Evolutionary conservation across 352 stramenopile genomes (phyloP).

Genomic region (Thraustochytrium striatum): DNA sequence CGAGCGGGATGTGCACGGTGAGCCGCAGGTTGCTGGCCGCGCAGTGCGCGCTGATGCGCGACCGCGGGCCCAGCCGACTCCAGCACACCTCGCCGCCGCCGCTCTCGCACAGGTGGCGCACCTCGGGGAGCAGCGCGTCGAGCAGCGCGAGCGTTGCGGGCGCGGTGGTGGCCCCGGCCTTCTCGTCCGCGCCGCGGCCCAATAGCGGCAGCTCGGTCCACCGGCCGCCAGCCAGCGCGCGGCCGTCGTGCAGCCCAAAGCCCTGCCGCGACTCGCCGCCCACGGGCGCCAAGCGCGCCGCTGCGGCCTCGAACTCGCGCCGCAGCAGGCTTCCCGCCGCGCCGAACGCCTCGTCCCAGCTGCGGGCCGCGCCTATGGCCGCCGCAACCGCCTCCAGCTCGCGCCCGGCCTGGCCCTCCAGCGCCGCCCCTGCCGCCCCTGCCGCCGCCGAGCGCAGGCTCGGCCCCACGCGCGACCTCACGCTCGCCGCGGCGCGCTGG

Average conservation of each 20-base stretch:
- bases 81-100: slow-evolving; percentile 37
- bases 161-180: background rate
- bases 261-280: too few species aligned
- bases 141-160: too few species aligned
- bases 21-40: slow-evolving; percentile 16
- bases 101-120: background rate
- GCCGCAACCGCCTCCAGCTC: too few species aligned
- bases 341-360: too few species aligned
- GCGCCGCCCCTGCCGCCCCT: too few species aligned
- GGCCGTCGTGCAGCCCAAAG: too few species aligned
- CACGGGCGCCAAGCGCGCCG: too few species aligned
- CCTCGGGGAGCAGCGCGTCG: background rate
- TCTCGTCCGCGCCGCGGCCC: background rate
- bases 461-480: background rate
- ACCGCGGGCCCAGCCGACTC: background rate
- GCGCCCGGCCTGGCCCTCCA: too few species aligned
- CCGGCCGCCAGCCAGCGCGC: too few species aligned
- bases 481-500: background rate
- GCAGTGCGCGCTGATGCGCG: background rate
- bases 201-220: slow-evolving; percentile 24
- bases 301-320: too few species aligned
- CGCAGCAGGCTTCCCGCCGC: too few species aligned
- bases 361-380: too few species aligned
- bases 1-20: background rate
- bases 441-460: background rate